A percentile compares a stretch with the other conserved stretches of the same genome.
Evolutionary conservation across 148 eudicot species (phyloP).

Genomic region (Diospyros lotus): DNA sequence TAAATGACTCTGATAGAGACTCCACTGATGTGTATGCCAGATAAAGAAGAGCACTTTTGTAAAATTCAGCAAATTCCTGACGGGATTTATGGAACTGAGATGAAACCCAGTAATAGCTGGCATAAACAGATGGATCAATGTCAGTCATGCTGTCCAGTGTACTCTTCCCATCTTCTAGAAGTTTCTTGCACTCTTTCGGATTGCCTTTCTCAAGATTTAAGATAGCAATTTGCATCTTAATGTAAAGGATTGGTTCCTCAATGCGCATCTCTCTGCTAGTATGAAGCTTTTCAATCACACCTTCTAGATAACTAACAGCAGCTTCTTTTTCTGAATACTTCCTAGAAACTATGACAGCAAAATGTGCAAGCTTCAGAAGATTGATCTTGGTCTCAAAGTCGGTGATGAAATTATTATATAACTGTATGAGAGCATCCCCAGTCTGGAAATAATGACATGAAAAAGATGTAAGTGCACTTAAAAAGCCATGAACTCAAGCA

Average conservation of each 20-base stretch:
- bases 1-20: constrained; percentile 81
- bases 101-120: constrained; percentile 84
- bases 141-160: constrained; percentile 92
- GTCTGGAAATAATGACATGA: constrained; percentile 42
- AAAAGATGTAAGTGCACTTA: not conserved
- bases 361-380: constrained; percentile 98
- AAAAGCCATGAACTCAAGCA: not conserved
- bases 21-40: constrained; percentile 95
- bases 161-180: constrained; percentile 77
- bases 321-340: constrained; percentile 85
- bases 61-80: constrained; percentile 92
- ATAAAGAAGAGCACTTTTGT: constrained; percentile 89
- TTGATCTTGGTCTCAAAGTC: constrained; percentile 97
- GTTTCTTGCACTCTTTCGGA: constrained; percentile 85
- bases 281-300: constrained; percentile 80
- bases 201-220: constrained; percentile 74
- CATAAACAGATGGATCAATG: constrained; percentile 93
- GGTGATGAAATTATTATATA: constrained; percentile 87
- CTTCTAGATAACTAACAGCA: constrained; percentile 79
- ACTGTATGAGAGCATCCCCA: constrained; percentile 88
- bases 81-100: constrained; percentile 79
- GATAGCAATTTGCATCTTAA: constrained; percentile 78
- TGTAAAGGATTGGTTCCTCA: constrained; percentile 80
- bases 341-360: constrained; percentile 85
- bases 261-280: constrained; percentile 69